Percentiles rank a stretch among this genome's conserved stretches.
Conservation (phyloP, 139 green algal genomes). For the Chlamydomonas incerta region DNA sequence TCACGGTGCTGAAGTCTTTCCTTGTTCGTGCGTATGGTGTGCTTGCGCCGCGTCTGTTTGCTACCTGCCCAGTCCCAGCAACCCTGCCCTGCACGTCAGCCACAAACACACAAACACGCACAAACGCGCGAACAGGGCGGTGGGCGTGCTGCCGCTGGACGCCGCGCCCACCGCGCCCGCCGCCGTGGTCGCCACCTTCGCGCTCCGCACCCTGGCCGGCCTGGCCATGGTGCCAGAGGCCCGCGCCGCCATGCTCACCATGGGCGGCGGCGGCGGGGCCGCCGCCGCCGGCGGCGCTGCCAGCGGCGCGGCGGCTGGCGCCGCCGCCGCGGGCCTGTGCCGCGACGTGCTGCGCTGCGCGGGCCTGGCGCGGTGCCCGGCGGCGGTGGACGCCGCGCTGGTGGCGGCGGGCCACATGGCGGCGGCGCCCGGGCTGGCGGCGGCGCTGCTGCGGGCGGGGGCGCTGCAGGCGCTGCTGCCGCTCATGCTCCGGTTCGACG, state of each 20-base stretch:
- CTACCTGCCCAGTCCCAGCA: no score
- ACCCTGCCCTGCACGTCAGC: no score
- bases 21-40: no score
- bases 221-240: constrained; percentile 73
- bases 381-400: constrained; percentile 84
- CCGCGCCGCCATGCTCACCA: constrained; percentile 52
- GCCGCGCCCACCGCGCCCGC: constrained; percentile 50
- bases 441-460: constrained; percentile 68
- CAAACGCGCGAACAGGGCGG: not conserved
- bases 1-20: no score
- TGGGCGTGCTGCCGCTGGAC: constrained; percentile 72
- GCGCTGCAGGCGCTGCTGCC: constrained; percentile 78
- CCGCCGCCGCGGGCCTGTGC: constrained; percentile 31
- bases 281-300: constrained; percentile 1
- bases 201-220: constrained; percentile 75
- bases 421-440: constrained; percentile 62
- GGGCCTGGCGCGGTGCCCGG: constrained; percentile 65
- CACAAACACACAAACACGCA: no score
- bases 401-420: constrained; percentile 69
- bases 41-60: no score
- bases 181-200: constrained; percentile 68
- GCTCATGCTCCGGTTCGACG: constrained; percentile 86
- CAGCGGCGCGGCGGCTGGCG: not conserved
- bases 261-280: not conserved
- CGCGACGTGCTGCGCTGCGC: constrained; percentile 65